phyloP scores from a whole-genome alignment of 306 rosid species.

The Prunus armeniaca region DNA sequence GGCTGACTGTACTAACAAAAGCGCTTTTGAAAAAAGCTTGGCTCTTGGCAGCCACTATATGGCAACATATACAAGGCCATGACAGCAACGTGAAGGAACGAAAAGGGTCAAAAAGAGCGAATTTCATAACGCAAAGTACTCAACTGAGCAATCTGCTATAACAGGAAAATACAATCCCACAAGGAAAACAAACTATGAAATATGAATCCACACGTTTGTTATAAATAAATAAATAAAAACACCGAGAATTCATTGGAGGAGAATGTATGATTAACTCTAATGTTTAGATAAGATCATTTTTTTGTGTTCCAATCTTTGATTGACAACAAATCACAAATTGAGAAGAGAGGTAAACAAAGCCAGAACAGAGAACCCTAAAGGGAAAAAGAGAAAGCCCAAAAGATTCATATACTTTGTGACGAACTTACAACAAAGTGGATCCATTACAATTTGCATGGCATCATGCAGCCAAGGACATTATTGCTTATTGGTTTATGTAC shows the following conservation, averaged over 20 bases:
- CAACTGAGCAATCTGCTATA: neutral
- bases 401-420: neutral
- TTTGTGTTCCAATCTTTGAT: neutral
- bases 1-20: conserved; percentile 28
- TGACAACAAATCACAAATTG: neutral
- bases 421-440: neutral
- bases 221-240: neutral
- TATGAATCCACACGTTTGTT: neutral
- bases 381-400: neutral
- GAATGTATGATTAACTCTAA: neutral
- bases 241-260: neutral
- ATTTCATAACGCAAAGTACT: neutral
- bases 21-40: neutral
- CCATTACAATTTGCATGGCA: neutral
- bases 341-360: neutral
- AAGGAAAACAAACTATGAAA: neutral
- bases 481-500: neutral
- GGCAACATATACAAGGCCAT: conserved; percentile 3
- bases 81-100: neutral
- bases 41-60: neutral
- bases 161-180: neutral
- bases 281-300: too few species aligned
- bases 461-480: conserved; percentile 1
- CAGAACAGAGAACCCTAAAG: neutral
- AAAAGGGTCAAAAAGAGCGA: neutral